These are phyloP conservation scores for Botrytis byssoidea DNA, from an alignment of 2,329 filamentous ascomycete genomes.

Conservation along the genomic window DNA sequence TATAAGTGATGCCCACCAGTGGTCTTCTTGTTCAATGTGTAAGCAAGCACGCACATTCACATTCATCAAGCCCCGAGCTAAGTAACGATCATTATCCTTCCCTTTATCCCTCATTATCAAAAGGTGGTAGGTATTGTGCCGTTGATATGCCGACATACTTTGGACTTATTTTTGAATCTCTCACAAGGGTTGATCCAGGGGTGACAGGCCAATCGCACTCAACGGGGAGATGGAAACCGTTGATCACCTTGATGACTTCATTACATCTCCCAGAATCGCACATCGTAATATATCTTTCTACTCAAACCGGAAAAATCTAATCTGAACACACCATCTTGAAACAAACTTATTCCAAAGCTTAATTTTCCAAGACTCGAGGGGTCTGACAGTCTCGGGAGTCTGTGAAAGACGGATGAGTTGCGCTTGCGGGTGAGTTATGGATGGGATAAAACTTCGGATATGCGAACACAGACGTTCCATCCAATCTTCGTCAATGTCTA, in stretches of 20 bases:
- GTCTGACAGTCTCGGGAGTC: neutral
- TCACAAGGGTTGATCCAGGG: neutral
- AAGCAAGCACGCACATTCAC: neutral
- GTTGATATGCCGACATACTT: neutral
- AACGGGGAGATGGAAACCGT: neutral
- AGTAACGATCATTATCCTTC: neutral
- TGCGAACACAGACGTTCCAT: neutral
- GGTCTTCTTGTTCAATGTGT: neutral
- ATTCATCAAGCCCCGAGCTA: neutral
- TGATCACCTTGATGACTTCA: neutral
- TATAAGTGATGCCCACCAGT: too few species aligned
- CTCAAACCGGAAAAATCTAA: neutral
- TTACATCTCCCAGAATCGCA: neutral
- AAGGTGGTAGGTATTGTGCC: neutral
- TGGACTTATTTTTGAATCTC: neutral
- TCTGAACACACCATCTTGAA: neutral
- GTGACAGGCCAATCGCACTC: neutral
- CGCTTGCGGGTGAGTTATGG: neutral
- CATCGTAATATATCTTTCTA: conserved; percentile 1
- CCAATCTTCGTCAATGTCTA: neutral
- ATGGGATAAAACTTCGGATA: neutral
- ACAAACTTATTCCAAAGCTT: neutral
- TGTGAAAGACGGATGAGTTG: neutral
- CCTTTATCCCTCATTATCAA: neutral
- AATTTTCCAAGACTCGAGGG: neutral